A percentile compares a stretch with the other conserved stretches of the same genome.
Evolutionary conservation across 1,139 yeast species (phyloP).

Genomic region (Yamadazyma pseudoaaseri): DNA sequence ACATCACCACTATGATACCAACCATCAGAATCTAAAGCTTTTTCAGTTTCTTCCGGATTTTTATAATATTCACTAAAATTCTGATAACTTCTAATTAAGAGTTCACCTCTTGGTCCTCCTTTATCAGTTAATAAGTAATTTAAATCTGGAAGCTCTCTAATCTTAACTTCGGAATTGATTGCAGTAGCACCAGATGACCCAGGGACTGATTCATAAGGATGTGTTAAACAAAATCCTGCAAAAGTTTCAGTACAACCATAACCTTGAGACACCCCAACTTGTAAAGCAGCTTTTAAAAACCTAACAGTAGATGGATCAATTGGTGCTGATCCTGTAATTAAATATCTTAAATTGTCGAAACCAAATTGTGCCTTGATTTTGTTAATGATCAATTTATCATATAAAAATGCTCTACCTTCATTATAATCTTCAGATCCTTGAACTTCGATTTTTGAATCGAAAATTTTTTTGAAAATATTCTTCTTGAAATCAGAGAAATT

Average conservation of each 20-base stretch:
- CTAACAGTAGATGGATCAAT: conserved; percentile 40
- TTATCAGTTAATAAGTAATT: conserved; percentile 28
- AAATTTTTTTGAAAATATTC: conserved; percentile 24
- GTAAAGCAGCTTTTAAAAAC: conserved; percentile 40
- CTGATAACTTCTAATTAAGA: conserved; percentile 40
- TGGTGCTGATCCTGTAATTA: conserved; percentile 45
- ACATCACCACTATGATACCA: conserved; percentile 46
- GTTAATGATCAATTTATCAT: conserved; percentile 31
- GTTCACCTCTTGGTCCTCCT: conserved; percentile 43
- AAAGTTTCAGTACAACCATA: conserved; percentile 49
- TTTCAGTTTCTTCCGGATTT: conserved; percentile 38
- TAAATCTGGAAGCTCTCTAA: conserved; percentile 41
- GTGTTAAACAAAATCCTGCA: conserved; percentile 38
- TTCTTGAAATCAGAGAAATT: conserved; percentile 22
- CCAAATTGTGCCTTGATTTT: conserved; percentile 30
- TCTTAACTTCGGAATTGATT: conserved; percentile 33
- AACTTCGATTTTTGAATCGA: conserved; percentile 15
- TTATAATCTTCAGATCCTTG: conserved; percentile 12
- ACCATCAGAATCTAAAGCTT: conserved; percentile 56
- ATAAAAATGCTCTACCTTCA: conserved; percentile 23
- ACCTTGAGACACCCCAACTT: conserved; percentile 41
- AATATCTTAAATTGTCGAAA: conserved; percentile 24
- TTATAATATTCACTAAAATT: conserved; percentile 37
- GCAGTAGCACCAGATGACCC: conserved; percentile 42
- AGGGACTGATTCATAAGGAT: conserved; percentile 32